These are phyloP conservation scores for Cenchrus fungigraminus DNA, from an alignment of 176 grass and related monocot species.

Conservation along the genomic window DNA sequence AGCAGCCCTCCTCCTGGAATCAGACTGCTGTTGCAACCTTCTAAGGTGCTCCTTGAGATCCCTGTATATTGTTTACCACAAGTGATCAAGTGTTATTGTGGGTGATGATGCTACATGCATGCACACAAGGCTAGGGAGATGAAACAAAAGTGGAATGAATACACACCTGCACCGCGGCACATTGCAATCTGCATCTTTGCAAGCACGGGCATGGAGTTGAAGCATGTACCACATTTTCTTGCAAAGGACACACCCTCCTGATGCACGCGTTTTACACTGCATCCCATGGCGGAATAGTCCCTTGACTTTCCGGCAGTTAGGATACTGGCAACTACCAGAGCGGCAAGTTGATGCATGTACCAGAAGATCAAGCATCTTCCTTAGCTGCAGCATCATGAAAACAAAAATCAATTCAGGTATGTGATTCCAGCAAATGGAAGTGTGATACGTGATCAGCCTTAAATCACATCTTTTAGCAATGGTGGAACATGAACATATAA, in stretches of 20 bases:
- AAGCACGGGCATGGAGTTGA: constrained; percentile 92
- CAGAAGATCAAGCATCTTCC: constrained; percentile 84
- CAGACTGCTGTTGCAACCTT: constrained; percentile 96
- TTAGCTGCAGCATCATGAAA: constrained; percentile 62
- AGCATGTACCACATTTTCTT: constrained; percentile 93
- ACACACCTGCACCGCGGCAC: constrained; percentile 99
- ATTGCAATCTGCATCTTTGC: constrained; percentile 86
- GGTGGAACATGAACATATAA: background rate
- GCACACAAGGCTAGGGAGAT: background rate
- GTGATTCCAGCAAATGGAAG: constrained; percentile 10
- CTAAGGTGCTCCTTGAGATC: constrained; percentile 97
- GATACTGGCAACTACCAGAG: constrained; percentile 68
- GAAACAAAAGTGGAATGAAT: background rate
- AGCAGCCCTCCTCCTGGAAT: constrained; percentile 95
- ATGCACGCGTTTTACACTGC: constrained; percentile 71
- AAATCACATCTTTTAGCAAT: constrained; percentile 29
- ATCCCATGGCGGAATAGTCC: constrained; percentile 89
- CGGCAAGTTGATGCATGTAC: constrained; percentile 80
- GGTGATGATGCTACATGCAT: constrained; percentile 6
- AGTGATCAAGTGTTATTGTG: constrained; percentile 14
- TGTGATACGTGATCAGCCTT: background rate
- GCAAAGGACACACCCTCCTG: constrained; percentile 80
- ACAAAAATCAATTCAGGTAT: constrained; percentile 22
- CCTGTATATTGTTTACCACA: constrained; percentile 52
- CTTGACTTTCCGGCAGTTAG: constrained; percentile 81